Evolutionary conservation across 352 stramenopile species (phyloP).

Genomic region (Phytophthora fragariae): DNA sequence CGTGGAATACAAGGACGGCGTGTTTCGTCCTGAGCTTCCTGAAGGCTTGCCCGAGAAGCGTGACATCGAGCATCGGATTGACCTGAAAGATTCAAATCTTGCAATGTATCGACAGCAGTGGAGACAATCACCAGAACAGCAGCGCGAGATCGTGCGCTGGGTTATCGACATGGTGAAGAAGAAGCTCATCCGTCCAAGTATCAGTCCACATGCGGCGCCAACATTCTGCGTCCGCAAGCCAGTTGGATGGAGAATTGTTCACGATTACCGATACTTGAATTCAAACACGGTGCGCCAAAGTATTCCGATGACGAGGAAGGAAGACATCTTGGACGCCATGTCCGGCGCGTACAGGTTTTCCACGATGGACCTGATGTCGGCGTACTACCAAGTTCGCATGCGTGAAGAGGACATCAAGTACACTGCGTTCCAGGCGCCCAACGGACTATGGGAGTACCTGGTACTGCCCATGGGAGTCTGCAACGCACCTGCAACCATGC

Average conservation of each 20-base stretch:
- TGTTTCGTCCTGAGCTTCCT: conserved; percentile 10
- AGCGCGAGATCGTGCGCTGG: conserved; percentile 6
- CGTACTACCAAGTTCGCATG: conserved; percentile 41
- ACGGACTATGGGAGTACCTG: conserved; percentile 16
- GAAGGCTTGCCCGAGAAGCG: conserved; percentile 12
- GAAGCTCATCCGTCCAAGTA: background rate
- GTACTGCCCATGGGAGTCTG: background rate
- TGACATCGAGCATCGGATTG: background rate
- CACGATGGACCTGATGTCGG: background rate
- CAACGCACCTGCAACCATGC: conserved; percentile 1
- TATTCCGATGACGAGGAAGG: background rate
- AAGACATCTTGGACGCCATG: background rate
- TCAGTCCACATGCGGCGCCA: background rate
- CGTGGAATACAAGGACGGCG: conserved; percentile 5
- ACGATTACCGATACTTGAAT: background rate
- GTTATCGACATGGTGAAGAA: background rate
- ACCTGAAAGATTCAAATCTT: background rate
- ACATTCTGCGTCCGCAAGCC: background rate
- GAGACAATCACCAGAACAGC: conserved; percentile 19
- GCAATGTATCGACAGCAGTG: conserved; percentile 18
- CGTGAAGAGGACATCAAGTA: conserved; percentile 24
- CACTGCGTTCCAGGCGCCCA: conserved; percentile 19
- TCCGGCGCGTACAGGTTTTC: background rate
- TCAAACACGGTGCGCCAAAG: background rate
- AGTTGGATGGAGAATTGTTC: background rate